A percentile compares a stretch with the other conserved stretches of the same genome.
These are phyloP conservation scores for Fusarium robinianum DNA, from an alignment of 2,329 filamentous ascomycete species.

Conservation along the genomic window DNA sequence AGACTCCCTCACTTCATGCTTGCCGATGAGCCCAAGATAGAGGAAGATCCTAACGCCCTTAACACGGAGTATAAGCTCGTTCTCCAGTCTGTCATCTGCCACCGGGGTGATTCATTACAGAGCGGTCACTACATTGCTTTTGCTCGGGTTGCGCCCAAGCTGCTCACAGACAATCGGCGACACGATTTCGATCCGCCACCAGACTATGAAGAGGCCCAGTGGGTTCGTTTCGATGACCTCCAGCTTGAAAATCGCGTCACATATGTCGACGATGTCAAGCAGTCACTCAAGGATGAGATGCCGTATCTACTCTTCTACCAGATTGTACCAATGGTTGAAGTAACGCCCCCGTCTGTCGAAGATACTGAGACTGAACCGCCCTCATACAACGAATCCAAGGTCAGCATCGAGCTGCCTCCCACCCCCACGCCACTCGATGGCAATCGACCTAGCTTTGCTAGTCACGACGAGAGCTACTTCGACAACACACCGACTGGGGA, in stretches of 20 bases:
- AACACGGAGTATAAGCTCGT: constrained; percentile 92
- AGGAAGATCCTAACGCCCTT: constrained; percentile 62
- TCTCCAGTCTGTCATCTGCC: constrained; percentile 89
- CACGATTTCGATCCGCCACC: constrained; percentile 62
- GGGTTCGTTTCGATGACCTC: constrained; percentile 95
- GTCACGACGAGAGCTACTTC: constrained; percentile 35
- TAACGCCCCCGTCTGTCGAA: constrained; percentile 55
- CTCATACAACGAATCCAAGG: constrained; percentile 60
- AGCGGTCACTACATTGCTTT: constrained; percentile 92
- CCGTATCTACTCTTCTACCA: constrained; percentile 97
- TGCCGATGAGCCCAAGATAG: constrained; percentile 71
- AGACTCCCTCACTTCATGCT: constrained; percentile 88
- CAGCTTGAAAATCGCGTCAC: constrained; percentile 67
- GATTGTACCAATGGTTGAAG: constrained; percentile 82
- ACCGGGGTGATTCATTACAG: constrained; percentile 81
- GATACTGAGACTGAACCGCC: constrained; percentile 57
- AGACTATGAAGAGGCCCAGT: constrained; percentile 72
- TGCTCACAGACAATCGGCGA: constrained; percentile 63
- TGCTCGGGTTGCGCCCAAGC: constrained; percentile 71
- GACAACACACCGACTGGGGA: constrained; percentile 34
- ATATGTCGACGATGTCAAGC: constrained; percentile 75
- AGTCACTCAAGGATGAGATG: constrained; percentile 81
- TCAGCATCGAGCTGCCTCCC: constrained; percentile 45
- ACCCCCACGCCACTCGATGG: constrained; percentile 27
- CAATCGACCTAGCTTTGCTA: constrained; percentile 20